phyloP scores from a whole-genome alignment of 495 filamentous ascomycete species.

The Aspergillus olivimuriae region DNA sequence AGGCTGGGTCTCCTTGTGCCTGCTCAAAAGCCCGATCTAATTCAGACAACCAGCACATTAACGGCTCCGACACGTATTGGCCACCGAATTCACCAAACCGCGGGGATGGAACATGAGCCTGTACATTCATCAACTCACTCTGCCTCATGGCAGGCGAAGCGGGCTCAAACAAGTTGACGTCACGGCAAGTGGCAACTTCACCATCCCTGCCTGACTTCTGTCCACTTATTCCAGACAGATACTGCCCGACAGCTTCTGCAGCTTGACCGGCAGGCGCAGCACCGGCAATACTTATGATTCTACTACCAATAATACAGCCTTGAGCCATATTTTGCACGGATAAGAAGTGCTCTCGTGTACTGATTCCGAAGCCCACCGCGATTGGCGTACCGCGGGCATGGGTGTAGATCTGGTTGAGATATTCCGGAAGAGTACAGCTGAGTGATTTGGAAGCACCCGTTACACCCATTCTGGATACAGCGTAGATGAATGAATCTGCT shows the following conservation, averaged over 20 bases:
- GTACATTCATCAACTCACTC: not conserved
- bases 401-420: slow-evolving; percentile 70
- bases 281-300: slow-evolving; percentile 65
- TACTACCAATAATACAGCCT: slow-evolving; percentile 82
- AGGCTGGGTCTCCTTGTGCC: slow-evolving; percentile 69
- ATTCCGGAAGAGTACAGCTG: slow-evolving; percentile 60
- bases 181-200: too few species aligned
- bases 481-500: slow-evolving; percentile 88
- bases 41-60: slow-evolving; percentile 83
- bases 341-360: slow-evolving; percentile 77
- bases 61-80: slow-evolving; percentile 83
- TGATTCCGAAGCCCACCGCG: slow-evolving; percentile 83
- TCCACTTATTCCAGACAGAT: slow-evolving; percentile 57
- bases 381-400: slow-evolving; percentile 68
- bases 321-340: slow-evolving; percentile 68
- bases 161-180: not conserved
- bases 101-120: not conserved
- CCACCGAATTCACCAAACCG: slow-evolving; percentile 87
- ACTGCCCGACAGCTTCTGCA: slow-evolving; percentile 63
- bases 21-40: slow-evolving; percentile 79
- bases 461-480: slow-evolving; percentile 84
- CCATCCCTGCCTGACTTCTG: not conserved
- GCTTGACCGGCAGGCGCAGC: slow-evolving; percentile 53
- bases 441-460: slow-evolving; percentile 72
- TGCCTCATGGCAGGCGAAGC: not conserved